Conservation (phyloP, 2,329 filamentous ascomycete species). For the Ascochyta fabae region DNA sequence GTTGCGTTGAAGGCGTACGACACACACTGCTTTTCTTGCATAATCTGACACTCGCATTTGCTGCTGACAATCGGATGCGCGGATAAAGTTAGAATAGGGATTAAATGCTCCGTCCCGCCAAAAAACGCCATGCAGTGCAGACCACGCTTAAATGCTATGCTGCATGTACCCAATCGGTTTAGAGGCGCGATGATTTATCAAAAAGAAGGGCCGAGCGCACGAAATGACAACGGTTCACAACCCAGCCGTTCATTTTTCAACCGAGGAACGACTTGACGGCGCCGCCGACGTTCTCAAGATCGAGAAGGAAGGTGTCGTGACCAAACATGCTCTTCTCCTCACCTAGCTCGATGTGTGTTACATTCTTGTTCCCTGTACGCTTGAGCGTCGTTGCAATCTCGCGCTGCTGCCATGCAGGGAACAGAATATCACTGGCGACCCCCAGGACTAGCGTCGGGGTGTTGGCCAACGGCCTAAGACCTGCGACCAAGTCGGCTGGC, state of each 20-base stretch:
- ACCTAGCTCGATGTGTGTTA: conserved; percentile 88
- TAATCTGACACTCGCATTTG: neutral
- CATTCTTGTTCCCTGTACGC: conserved; percentile 76
- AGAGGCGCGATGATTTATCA: neutral
- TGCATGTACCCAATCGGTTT: conserved; percentile 3
- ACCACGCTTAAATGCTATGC: conserved; percentile 19
- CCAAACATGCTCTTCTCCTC: conserved; percentile 95
- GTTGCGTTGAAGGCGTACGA: neutral
- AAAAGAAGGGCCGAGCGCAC: conserved; percentile 4
- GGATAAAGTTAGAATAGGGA: conserved; percentile 9
- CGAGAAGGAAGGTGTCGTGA: conserved; percentile 93
- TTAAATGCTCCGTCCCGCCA: neutral
- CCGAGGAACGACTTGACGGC: conserved; percentile 79
- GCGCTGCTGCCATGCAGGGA: conserved; percentile 96
- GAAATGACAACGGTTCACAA: conserved; percentile 1
- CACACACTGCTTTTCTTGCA: neutral
- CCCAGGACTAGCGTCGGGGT: conserved; percentile 89
- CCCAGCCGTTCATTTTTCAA: conserved; percentile 44
- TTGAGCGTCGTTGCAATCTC: conserved; percentile 88
- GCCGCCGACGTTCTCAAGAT: conserved; percentile 89
- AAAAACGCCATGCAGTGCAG: conserved; percentile 37
- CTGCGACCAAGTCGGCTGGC: conserved; percentile 79
- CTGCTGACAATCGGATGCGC: neutral
- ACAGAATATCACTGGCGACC: conserved; percentile 93
- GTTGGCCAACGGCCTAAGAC: conserved; percentile 73